These are phyloP conservation scores for Ensete ventricosum DNA, from an alignment of 176 grass and related monocot genomes.

Conservation along the genomic window DNA sequence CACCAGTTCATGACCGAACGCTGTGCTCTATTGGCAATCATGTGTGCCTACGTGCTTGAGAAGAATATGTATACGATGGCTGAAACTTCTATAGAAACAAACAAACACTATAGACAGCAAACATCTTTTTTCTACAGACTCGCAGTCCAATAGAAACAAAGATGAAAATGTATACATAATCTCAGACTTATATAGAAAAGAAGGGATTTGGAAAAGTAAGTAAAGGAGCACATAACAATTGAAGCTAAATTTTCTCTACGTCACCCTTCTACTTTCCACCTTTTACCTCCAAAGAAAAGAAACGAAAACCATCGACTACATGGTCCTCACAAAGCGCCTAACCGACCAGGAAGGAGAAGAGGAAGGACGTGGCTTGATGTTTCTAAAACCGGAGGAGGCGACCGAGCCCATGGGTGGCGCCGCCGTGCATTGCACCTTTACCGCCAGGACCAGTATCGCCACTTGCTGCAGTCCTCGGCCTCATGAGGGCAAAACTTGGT, in stretches of 20 bases:
- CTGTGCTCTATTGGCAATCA: too few species aligned
- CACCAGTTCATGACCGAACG: too few species aligned
- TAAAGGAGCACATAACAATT: neutral
- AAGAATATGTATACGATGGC: too few species aligned
- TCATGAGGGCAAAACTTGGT: conserved; percentile 47
- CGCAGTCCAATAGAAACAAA: neutral
- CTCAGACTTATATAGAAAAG: too few species aligned
- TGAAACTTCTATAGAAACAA: too few species aligned
- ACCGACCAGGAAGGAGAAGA: neutral
- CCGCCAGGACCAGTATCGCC: neutral
- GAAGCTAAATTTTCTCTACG: neutral
- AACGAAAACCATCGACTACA: neutral
- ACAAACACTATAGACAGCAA: too few species aligned
- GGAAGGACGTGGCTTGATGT: too few species aligned
- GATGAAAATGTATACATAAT: neutral
- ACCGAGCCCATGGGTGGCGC: neutral
- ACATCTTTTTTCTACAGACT: neutral
- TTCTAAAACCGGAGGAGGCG: neutral
- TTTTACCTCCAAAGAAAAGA: neutral
- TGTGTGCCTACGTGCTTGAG: too few species aligned
- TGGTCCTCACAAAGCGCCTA: neutral
- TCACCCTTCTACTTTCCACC: too few species aligned
- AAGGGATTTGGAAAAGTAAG: too few species aligned
- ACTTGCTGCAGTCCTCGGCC: neutral
- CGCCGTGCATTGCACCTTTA: neutral